Evolutionary conservation across 306 rosid species (phyloP).

Genomic region (Cicer cuneatum): DNA sequence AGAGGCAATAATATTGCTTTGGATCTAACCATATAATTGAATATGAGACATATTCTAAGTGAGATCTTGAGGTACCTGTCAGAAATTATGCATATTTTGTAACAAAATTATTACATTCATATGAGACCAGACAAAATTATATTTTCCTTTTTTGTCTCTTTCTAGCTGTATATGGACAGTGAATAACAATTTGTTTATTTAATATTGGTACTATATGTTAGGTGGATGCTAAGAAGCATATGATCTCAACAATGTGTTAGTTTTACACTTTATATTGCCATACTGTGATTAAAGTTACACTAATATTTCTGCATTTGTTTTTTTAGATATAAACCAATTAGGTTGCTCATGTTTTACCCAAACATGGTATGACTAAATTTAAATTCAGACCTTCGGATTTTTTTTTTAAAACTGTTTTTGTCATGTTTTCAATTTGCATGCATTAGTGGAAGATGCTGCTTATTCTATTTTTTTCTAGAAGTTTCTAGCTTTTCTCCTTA

Average conservation of each 20-base stretch:
- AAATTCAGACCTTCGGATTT: too few relatives aligned
- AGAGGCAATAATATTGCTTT: constrained; percentile 62
- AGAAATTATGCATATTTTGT: constrained; percentile 46
- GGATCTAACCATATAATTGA: constrained; percentile 85
- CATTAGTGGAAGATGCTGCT: too few relatives aligned
- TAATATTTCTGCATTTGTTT: too few relatives aligned
- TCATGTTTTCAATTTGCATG: too few relatives aligned
- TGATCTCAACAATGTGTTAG: constrained; percentile 24
- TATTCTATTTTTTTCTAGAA: too few relatives aligned
- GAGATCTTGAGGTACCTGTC: constrained; percentile 81
- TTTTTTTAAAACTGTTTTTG: too few relatives aligned
- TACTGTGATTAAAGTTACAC: background rate
- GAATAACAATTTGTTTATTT: constrained; percentile 40
- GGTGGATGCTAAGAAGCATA: constrained; percentile 37
- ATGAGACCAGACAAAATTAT: constrained; percentile 40
- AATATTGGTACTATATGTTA: background rate
- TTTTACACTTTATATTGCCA: constrained; percentile 20
- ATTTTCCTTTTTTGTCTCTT: constrained; percentile 40
- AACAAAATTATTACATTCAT: constrained; percentile 36
- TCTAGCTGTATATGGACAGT: constrained; percentile 39
- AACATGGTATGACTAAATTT: too few relatives aligned
- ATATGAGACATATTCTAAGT: constrained; percentile 71
- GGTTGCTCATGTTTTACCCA: too few relatives aligned
- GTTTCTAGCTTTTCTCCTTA: too few relatives aligned
- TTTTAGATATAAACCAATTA: too few relatives aligned